A percentile compares a stretch with the other conserved stretches of the same genome.
These are phyloP conservation scores for Neurospora sp. DNA, from an alignment of 495 filamentous ascomycete species.

Conservation along the genomic window DNA sequence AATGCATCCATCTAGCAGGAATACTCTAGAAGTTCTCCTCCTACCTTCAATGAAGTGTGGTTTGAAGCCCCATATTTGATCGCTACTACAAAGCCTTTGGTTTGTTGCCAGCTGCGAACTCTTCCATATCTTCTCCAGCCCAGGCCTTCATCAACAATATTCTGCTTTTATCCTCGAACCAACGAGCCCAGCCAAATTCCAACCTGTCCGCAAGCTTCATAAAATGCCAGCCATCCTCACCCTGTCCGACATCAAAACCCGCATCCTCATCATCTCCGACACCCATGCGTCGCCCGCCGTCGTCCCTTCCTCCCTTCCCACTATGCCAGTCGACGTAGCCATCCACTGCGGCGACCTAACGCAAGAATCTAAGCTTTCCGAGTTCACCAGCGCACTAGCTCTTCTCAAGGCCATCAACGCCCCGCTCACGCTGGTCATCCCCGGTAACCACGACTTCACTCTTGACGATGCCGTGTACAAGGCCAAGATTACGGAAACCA, in stretches of 20 bases:
- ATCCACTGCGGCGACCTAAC: constrained; percentile 66
- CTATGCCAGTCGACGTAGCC: constrained; percentile 41
- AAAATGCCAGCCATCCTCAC: constrained; percentile 8
- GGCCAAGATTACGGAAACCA: not conserved
- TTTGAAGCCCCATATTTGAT: not conserved
- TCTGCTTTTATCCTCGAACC: not conserved
- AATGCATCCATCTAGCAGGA: not conserved
- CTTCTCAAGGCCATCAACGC: constrained; percentile 44
- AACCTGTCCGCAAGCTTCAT: not conserved
- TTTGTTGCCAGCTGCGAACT: not conserved
- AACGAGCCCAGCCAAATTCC: not conserved
- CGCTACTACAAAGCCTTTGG: not conserved
- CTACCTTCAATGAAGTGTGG: not conserved
- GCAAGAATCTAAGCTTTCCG: constrained; percentile 39
- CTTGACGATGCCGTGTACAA: constrained; percentile 37
- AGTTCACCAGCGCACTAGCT: constrained; percentile 41
- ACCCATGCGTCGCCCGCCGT: constrained; percentile 33
- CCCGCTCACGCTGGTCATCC: constrained; percentile 61
- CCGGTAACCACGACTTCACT: constrained; percentile 64
- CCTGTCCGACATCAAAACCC: not conserved
- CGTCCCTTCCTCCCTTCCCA: not conserved
- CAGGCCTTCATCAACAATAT: not conserved
- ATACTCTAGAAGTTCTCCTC: not conserved
- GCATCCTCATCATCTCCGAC: constrained; percentile 51
- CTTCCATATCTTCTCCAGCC: not conserved